These are phyloP conservation scores for Teunomyces atbi DNA, from an alignment of 805 yeast genomes.

Conservation along the genomic window DNA sequence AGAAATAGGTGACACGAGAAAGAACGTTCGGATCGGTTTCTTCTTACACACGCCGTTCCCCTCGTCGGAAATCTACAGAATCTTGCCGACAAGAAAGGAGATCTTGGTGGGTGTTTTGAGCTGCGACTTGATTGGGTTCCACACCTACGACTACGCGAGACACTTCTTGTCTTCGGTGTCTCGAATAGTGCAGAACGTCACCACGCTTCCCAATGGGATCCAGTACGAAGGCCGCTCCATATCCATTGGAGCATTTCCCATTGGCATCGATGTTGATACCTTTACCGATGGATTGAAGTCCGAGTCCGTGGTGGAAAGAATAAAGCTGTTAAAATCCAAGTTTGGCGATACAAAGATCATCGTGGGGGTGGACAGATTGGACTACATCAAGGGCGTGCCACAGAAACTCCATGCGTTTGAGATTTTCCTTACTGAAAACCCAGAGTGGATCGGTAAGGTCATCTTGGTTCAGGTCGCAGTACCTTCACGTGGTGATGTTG, in stretches of 20 bases:
- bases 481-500: constrained; percentile 96
- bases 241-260: constrained; percentile 95
- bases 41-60: constrained; percentile 98
- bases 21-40: constrained; percentile 79
- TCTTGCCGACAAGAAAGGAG: constrained; percentile 92
- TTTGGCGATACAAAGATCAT: constrained; percentile 82
- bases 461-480: constrained; percentile 95
- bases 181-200: constrained; percentile 68
- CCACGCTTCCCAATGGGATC: constrained; percentile 89
- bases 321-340: constrained; percentile 54
- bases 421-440: constrained; percentile 85
- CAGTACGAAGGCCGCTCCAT: constrained; percentile 74
- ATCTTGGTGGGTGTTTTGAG: constrained; percentile 87
- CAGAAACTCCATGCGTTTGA: constrained; percentile 96
- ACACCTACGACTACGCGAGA: constrained; percentile 97
- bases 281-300: constrained; percentile 76
- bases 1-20: constrained; percentile 46
- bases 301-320: constrained; percentile 61
- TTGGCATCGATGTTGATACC: constrained; percentile 94
- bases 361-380: constrained; percentile 95
- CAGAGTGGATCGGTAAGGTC: constrained; percentile 98
- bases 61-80: constrained; percentile 91
- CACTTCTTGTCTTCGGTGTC: constrained; percentile 91
- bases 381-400: constrained; percentile 97
- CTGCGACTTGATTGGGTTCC: constrained; percentile 95